phyloP scores from a whole-genome alignment of 768 basidiomycete species.

The Collybia sordida region DNA sequence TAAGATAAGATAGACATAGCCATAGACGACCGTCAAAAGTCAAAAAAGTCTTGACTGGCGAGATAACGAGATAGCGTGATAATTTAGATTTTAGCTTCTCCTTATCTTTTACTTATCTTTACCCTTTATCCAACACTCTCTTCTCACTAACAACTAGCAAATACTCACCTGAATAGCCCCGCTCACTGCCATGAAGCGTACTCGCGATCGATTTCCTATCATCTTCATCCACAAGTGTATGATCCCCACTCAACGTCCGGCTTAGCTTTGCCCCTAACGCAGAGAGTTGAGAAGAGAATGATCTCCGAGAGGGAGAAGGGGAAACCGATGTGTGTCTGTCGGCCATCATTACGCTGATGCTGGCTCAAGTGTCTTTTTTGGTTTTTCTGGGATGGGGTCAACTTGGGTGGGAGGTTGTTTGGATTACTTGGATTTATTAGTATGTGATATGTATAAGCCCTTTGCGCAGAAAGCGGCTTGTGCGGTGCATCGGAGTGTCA shows the following conservation, averaged over 20 bases:
- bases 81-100: no score
- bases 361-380: background rate
- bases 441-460: no score
- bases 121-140: background rate
- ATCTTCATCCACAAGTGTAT: background rate
- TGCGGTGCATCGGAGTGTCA: no score
- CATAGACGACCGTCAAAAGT: no score
- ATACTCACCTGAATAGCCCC: background rate
- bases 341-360: background rate
- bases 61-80: no score
- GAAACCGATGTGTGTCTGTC: background rate
- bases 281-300: background rate
- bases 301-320: background rate
- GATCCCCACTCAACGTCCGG: background rate
- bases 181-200: background rate
- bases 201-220: background rate
- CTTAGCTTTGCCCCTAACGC: slow-evolving; percentile 1
- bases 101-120: background rate
- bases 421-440: no score
- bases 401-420: no score
- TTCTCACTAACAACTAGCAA: background rate
- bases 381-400: no score
- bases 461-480: no score
- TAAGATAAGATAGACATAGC: no score
- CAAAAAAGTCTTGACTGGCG: no score